Conservation (phyloP, 2,329 filamentous ascomycete genomes). For the Colletotrichum sp. region DNA sequence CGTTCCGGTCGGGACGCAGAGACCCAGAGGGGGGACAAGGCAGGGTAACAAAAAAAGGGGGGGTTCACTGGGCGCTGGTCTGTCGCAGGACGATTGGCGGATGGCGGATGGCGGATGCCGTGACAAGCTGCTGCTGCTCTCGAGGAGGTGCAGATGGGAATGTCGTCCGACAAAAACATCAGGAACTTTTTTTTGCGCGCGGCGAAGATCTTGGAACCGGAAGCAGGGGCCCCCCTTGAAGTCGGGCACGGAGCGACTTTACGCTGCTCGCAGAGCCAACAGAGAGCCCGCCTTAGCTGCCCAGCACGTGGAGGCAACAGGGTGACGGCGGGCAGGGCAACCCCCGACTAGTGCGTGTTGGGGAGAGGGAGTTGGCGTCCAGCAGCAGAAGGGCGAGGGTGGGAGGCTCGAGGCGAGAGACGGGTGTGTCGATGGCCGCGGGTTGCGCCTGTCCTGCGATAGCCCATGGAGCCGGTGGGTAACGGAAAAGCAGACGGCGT, state of each 20-base stretch:
- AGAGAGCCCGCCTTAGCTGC: background rate
- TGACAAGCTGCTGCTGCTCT: constrained; percentile 4
- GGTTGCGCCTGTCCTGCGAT: background rate
- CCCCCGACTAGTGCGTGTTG: background rate
- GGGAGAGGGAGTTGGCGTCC: background rate
- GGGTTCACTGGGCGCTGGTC: background rate
- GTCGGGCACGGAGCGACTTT: constrained; percentile 3
- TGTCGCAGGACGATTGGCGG: background rate
- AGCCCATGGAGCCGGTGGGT: background rate
- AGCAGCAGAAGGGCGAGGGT: background rate
- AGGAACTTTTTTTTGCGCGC: constrained; percentile 12
- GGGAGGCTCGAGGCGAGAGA: background rate
- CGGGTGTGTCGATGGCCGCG: background rate
- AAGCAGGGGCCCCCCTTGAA: background rate
- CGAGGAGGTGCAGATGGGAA: constrained; percentile 1
- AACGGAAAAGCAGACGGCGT: constrained; percentile 2
- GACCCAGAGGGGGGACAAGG: background rate
- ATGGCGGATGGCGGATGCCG: constrained; percentile 8
- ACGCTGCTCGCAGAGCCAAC: background rate
- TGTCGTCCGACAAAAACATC: constrained; percentile 5
- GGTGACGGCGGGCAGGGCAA: constrained; percentile 1
- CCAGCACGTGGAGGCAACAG: constrained; percentile 1
- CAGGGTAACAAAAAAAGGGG: background rate
- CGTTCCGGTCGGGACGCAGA: background rate
- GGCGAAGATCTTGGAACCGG: constrained; percentile 9